phyloP scores from a whole-genome alignment of 2,329 filamentous ascomycete species.

The Fusarium sp. region DNA sequence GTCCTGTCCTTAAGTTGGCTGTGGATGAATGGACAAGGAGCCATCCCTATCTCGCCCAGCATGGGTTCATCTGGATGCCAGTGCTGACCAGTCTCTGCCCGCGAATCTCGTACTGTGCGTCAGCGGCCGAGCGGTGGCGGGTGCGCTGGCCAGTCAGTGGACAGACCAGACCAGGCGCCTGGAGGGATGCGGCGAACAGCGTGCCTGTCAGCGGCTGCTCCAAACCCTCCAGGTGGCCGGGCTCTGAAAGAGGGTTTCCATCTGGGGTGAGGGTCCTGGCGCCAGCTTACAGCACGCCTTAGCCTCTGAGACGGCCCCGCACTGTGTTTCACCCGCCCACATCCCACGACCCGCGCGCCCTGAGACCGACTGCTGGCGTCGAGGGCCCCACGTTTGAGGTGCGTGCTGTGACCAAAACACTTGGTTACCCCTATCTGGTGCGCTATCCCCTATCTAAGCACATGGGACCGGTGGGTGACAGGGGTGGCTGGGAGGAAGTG shows the following conservation, averaged over 20 bases:
- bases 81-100: conserved; percentile 1
- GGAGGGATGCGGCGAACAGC: conserved; percentile 17
- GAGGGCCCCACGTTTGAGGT: conserved; percentile 20
- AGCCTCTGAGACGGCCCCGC: conserved; percentile 23
- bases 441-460: conserved; percentile 38
- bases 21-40: conserved; percentile 9
- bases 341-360: conserved; percentile 8
- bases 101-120: conserved; percentile 26
- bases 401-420: conserved; percentile 29
- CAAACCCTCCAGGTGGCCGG: conserved; percentile 13
- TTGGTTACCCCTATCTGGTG: conserved; percentile 39
- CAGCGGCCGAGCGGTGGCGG: conserved; percentile 18
- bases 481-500: conserved; percentile 26
- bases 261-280: conserved; percentile 7
- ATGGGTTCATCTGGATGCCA: conserved; percentile 26
- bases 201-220: conserved; percentile 24
- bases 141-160: conserved; percentile 11
- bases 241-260: conserved; percentile 14
- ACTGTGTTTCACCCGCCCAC: conserved; percentile 37
- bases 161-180: background rate
- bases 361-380: conserved; percentile 27
- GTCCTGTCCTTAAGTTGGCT: background rate
- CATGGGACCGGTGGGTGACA: conserved; percentile 34
- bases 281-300: conserved; percentile 1
- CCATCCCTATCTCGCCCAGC: conserved; percentile 6